Base-by-base conservation (phyloP, 352 stramenopile species). In the Saprolegnia parasitica region DNA sequence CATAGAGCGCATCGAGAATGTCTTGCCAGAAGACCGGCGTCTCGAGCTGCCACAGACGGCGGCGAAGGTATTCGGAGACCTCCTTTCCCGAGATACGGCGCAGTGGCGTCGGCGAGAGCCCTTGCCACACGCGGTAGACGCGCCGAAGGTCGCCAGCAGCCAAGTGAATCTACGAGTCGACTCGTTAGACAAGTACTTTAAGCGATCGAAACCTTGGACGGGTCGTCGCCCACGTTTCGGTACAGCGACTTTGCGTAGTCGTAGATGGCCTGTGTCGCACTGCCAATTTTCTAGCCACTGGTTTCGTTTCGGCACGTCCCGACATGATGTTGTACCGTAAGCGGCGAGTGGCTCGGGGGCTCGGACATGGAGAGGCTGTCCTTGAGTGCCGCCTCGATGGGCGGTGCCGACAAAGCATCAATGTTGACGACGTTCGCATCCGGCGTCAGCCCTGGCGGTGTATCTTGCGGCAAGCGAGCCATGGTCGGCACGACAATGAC, bases 101-200 rank as follows among this genome's bases (percentile, higher is more conserved):
- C 13, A 46, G 24, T n/a, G 42, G 16, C 23, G 45, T 23, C 16
- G 63, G 63, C 23, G 46, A 40, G n/a, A 70, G 39, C 18, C 42
- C 29, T 24, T 57, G 63, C 63, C 63, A 70, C 11, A 62, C 37
- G 15, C 55, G 54, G 54, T 70, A 70, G 13, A 70, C 37, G 13
- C 63, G 42, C 18, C 63, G 45, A 13, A 70, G 21, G 18, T 70
- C 63, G 4, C 20, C 35, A 9, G 63, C 63, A 21, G 63, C 9
- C 20, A 70, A 4, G 16, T 37, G 55, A 21, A 63, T 70, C 63
- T 70, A 39, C 50, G 9, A 4, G 35, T n/a, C 1, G 42, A n/a
- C 18, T 4, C n/a, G 9, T 24, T 42, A 11, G 52, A 60, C 11
- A 8, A 35, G 5, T 35, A 35, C 2, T 21, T 60, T 2, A 20